A percentile compares a stretch with the other conserved stretches of the same genome.
Conservation (phyloP, 768 basidiomycete genomes). For the Lactarius sanguifluus region DNA sequence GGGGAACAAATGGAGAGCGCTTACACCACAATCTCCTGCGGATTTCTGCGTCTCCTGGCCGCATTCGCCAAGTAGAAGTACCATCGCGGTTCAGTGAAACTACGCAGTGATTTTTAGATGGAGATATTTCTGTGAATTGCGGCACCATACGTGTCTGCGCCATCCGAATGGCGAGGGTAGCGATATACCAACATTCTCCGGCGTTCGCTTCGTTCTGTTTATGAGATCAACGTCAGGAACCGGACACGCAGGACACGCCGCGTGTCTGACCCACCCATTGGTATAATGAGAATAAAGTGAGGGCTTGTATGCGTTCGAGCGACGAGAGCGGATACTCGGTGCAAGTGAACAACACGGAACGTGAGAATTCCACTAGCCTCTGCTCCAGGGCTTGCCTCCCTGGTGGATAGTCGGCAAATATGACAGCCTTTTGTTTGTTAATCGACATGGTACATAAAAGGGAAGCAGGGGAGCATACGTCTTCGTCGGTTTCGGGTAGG, state of each 20-base stretch:
- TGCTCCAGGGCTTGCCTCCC: constrained; percentile 30
- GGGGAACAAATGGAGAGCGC: neutral
- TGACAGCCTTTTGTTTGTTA: constrained; percentile 11
- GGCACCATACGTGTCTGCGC: constrained; percentile 30
- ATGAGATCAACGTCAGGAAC: neutral
- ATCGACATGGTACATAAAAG: neutral
- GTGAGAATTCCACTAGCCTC: constrained; percentile 29
- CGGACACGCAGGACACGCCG: neutral
- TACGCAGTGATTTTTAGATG: constrained; percentile 1
- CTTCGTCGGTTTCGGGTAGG: constrained; percentile 30
- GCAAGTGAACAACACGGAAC: constrained; percentile 25
- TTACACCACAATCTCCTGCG: constrained; percentile 32
- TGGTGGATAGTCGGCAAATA: constrained; percentile 29
- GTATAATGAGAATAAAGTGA: constrained; percentile 27
- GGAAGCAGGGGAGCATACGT: constrained; percentile 18
- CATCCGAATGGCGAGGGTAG: constrained; percentile 31
- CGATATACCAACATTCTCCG: constrained; percentile 27
- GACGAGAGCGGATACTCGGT: constrained; percentile 25
- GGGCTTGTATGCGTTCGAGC: constrained; percentile 31
- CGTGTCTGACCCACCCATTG: constrained; percentile 25
- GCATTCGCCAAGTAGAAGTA: constrained; percentile 29
- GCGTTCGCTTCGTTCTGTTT: constrained; percentile 23
- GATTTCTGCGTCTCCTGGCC: constrained; percentile 31
- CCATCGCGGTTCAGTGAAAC: constrained; percentile 33
- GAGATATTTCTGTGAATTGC: neutral